Evolutionary conservation across 306 rosid species (phyloP), one percentile per base, ranked within the genome.

Genomic region (Phaseolus lunatus): DNA sequence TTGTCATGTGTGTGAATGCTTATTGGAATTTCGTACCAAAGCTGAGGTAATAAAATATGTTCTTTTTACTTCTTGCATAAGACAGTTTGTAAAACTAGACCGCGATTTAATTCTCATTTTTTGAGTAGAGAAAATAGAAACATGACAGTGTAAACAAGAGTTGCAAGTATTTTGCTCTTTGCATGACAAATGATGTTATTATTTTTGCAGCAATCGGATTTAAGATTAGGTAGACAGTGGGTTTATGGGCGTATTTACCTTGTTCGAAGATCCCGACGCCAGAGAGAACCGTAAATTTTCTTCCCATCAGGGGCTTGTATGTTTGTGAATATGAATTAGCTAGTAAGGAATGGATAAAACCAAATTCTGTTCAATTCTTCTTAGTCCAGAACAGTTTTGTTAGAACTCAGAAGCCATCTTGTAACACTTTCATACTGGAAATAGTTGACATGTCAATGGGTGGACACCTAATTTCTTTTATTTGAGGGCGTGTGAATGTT

Each of bases 1-100:
- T 72, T 92, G 97, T 78, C 97, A 90, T 72, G 96, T 92, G 14
- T 92, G 96, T 22, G 96, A 85, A 57, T 79, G 88, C 85, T 69
- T 90, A 61, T 76, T 92, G 76, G 97, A 92, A 78, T 90, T 92
- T 82, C 88, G 89, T 47, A 80, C 88, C 74, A 85, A 84, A 82
- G 79, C 80, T 9, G 96, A 90, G 97, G 96, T 92, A 87, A 73
- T 27, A 26, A 65, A 19, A 58, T 76, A 26, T 11, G 41, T 81
- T 52, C 20, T 7, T 39, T 77, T 52, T 84, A 41, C 73, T 29
- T 27, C n/a, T 73, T 70, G 59, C 33, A 56, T 7, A 4, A 26
- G n/a, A 39, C 44, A 12, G 48, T 19, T 26, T 75, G 54, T 7
- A 35, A 18, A 39, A 41, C 16, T 74, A 35, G 29, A 68, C 27